Evolutionary conservation across 306 rosid genomes (phyloP).

Genomic region (Senna tora): DNA sequence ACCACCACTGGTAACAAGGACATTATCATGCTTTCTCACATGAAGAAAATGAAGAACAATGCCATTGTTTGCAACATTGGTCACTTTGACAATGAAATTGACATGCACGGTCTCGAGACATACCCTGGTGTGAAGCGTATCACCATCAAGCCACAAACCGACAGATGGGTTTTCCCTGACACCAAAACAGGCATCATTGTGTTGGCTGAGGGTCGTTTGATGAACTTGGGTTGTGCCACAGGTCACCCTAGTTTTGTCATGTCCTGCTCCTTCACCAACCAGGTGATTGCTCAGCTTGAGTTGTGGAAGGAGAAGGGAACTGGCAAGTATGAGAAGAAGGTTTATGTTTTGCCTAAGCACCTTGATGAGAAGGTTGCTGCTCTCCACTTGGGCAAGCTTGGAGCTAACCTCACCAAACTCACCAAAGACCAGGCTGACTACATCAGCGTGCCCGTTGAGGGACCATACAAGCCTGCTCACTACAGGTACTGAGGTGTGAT

Average conservation of each 20-base stretch:
- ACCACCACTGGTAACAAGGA: slow-evolving; percentile 99
- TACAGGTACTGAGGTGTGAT: slow-evolving; percentile 76
- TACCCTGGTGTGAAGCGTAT: slow-evolving; percentile 85
- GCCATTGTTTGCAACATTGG: slow-evolving; percentile 97
- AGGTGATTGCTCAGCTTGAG: slow-evolving; percentile 95
- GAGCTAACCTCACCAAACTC: slow-evolving; percentile 90
- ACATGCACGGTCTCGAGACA: slow-evolving; percentile 77
- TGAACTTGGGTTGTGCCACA: slow-evolving; percentile 99
- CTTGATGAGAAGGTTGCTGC: slow-evolving; percentile 98
- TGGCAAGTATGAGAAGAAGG: slow-evolving; percentile 92
- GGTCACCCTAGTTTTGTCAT: slow-evolving; percentile 99
- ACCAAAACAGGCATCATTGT: slow-evolving; percentile 69
- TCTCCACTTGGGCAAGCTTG: slow-evolving; percentile 92
- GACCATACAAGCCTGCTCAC: slow-evolving; percentile 92
- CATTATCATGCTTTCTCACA: slow-evolving; percentile 79
- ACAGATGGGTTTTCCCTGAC: slow-evolving; percentile 96
- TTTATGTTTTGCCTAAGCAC: slow-evolving; percentile 88
- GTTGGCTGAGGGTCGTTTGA: slow-evolving; percentile 92
- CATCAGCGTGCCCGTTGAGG: slow-evolving; percentile 84
- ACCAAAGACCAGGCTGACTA: slow-evolving; percentile 87
- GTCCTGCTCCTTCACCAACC: slow-evolving; percentile 99
- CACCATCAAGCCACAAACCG: slow-evolving; percentile 94
- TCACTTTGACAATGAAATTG: slow-evolving; percentile 96
- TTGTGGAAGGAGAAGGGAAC: slow-evolving; percentile 79
- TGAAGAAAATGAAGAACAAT: slow-evolving; percentile 98